Conservation (phyloP, 2,329 filamentous ascomycete genomes). For the Verruconis gallopava region DNA sequence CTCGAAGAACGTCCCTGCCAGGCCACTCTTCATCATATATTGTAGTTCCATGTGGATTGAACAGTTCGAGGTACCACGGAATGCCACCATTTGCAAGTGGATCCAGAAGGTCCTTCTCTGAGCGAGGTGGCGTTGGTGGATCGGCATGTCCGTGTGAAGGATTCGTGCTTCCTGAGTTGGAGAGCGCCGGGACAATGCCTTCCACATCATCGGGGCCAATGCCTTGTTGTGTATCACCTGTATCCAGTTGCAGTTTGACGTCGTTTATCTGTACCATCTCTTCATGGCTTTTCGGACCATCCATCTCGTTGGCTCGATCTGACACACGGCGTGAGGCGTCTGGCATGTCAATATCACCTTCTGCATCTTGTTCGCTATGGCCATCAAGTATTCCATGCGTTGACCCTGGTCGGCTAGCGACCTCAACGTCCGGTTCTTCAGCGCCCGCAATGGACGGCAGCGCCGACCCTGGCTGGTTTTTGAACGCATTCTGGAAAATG, state of each 20-base stretch:
- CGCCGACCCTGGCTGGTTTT: neutral
- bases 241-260: conserved; percentile 8
- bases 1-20: conserved; percentile 56
- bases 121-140: conserved; percentile 56
- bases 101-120: conserved; percentile 29
- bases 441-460: neutral
- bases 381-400: neutral
- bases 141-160: conserved; percentile 28
- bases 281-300: neutral
- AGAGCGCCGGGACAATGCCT: conserved; percentile 13
- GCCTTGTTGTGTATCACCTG: conserved; percentile 1
- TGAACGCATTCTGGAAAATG: conserved; percentile 45
- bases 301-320: conserved; percentile 1
- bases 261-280: conserved; percentile 2
- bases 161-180: conserved; percentile 22
- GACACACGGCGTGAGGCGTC: neutral
- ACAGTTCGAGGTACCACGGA: conserved; percentile 75
- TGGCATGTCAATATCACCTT: conserved; percentile 8
- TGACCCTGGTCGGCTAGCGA: neutral
- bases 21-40: conserved; percentile 63
- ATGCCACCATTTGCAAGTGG: conserved; percentile 60
- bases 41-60: conserved; percentile 68
- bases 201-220: conserved; percentile 14
- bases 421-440: neutral
- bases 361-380: conserved; percentile 1